phyloP scores from a whole-genome alignment of 495 filamentous ascomycete species.

The Talaromyces stipitatus region DNA sequence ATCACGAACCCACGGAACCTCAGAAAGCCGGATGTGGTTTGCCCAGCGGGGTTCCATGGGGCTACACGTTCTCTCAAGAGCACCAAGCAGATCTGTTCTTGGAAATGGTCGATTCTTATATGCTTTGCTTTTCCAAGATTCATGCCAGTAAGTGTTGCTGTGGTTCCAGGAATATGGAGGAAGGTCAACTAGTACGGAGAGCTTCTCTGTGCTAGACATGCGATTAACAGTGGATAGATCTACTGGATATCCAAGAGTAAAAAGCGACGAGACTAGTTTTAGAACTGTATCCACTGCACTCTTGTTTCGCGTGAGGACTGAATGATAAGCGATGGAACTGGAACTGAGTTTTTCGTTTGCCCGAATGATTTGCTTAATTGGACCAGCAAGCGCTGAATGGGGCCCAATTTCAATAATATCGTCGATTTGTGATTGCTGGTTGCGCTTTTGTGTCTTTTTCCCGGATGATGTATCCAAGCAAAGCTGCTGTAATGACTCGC shows the following conservation, averaged over 20 bases:
- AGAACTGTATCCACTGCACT: conserved; percentile 13
- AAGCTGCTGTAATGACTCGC: conserved; percentile 17
- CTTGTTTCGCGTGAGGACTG: conserved; percentile 16
- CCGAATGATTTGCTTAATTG: conserved; percentile 22
- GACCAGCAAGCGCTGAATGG: conserved; percentile 33
- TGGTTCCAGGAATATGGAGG: conserved; percentile 15
- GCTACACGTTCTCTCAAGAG: conserved; percentile 14
- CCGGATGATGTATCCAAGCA: no score
- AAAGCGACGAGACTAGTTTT: background rate
- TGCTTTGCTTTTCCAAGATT: no score
- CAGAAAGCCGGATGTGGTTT: conserved; percentile 17
- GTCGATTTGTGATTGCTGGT: conserved; percentile 18
- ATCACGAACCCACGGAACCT: conserved; percentile 28
- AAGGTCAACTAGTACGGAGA: conserved; percentile 8
- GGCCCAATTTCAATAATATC: conserved; percentile 47
- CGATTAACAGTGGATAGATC: background rate
- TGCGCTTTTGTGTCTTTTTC: background rate
- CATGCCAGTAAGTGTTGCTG: no score
- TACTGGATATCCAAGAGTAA: conserved; percentile 3
- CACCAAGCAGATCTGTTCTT: conserved; percentile 25
- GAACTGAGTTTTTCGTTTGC: conserved; percentile 19
- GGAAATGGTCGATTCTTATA: conserved; percentile 11
- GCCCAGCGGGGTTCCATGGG: conserved; percentile 26
- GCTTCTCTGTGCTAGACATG: background rate
- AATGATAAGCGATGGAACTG: conserved; percentile 14